Percentiles rank a stretch among this genome's conserved stretches.
Evolutionary conservation across 192 early-diverging fungal species (phyloP).

Genomic region (Backusella sp.): DNA sequence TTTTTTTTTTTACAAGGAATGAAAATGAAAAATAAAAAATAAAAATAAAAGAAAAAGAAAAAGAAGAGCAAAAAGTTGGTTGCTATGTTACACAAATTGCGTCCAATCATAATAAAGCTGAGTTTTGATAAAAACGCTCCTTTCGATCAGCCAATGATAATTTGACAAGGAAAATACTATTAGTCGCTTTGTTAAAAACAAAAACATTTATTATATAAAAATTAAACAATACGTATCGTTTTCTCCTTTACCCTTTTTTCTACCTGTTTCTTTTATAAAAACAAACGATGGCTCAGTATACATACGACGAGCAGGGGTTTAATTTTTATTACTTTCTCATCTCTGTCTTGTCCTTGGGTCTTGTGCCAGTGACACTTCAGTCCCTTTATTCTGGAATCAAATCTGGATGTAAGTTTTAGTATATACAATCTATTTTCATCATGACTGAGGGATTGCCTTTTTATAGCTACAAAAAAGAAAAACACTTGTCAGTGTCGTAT

Average conservation of each 20-base stretch:
- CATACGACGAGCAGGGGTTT: slow-evolving; percentile 92
- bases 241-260: neutral
- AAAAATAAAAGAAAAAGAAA: neutral
- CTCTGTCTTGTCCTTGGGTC: slow-evolving; percentile 76
- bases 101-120: neutral
- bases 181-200: neutral
- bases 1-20: neutral
- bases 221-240: neutral
- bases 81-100: neutral
- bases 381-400: slow-evolving; percentile 15
- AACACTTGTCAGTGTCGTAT: slow-evolving; percentile 22
- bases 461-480: slow-evolving; percentile 8
- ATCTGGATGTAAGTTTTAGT: slow-evolving; percentile 13
- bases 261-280: neutral
- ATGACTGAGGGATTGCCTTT: neutral
- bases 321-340: slow-evolving; percentile 95
- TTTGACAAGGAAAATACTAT: slow-evolving; percentile 6
- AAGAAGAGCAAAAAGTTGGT: neutral
- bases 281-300: slow-evolving; percentile 71
- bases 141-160: slow-evolving; percentile 5
- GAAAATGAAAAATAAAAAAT: slow-evolving; percentile 8
- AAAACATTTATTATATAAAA: neutral
- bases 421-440: neutral
- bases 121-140: neutral
- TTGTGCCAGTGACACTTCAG: slow-evolving; percentile 72